These are phyloP conservation scores for Colletotrichum sojae DNA, from an alignment of 2,329 filamentous ascomycete species.

Conservation along the genomic window DNA sequence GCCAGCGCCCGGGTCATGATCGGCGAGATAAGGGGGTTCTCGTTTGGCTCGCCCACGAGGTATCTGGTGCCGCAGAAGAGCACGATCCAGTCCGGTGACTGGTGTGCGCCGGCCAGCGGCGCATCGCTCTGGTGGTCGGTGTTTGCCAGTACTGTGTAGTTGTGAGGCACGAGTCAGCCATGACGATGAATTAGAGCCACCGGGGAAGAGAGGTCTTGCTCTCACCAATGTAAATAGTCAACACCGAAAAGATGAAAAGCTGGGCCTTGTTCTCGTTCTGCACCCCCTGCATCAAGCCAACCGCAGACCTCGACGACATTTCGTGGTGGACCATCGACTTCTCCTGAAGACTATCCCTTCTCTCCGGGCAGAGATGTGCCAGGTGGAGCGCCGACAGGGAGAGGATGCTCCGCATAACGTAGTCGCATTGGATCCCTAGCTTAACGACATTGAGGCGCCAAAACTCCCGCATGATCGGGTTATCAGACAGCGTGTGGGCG, in stretches of 20 bases:
- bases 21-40: constrained; percentile 32
- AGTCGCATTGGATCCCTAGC: constrained; percentile 61
- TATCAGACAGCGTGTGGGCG: constrained; percentile 60
- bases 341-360: constrained; percentile 32
- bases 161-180: background rate
- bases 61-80: constrained; percentile 40
- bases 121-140: constrained; percentile 33
- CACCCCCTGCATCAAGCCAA: constrained; percentile 44
- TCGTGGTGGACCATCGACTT: constrained; percentile 47
- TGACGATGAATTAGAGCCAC: no score
- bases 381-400: constrained; percentile 65
- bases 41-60: constrained; percentile 28
- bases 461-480: constrained; percentile 57
- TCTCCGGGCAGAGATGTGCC: constrained; percentile 48
- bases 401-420: constrained; percentile 64
- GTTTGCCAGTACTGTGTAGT: constrained; percentile 35
- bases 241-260: constrained; percentile 39
- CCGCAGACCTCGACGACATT: constrained; percentile 48
- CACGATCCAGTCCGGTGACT: constrained; percentile 43
- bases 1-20: constrained; percentile 30
- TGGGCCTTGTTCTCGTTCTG: constrained; percentile 38
- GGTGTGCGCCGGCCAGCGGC: constrained; percentile 20
- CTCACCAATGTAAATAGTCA: constrained; percentile 41
- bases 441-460: constrained; percentile 63
- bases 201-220: no score